A percentile compares a stretch with the other conserved stretches of the same genome.
These are phyloP conservation scores for Gonapodya prolifera DNA, from an alignment of 192 early-diverging fungal species.

Conservation along the genomic window DNA sequence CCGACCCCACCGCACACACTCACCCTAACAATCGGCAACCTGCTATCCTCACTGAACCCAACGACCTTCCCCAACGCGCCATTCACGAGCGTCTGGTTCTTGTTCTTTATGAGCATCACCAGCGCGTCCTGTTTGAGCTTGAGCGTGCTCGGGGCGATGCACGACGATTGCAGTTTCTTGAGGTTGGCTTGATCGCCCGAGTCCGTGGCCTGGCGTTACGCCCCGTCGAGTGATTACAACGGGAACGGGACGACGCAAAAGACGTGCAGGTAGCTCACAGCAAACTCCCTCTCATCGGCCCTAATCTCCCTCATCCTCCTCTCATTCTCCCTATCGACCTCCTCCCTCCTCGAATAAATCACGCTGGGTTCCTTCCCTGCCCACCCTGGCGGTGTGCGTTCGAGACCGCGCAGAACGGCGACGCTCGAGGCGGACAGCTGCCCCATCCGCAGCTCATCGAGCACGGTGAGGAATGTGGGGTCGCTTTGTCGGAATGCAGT, in stretches of 20 bases:
- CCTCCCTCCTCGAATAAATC: constrained; percentile 58
- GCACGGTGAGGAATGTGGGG: constrained; percentile 57
- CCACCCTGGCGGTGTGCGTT: constrained; percentile 31
- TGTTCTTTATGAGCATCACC: constrained; percentile 78
- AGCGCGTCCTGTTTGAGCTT: constrained; percentile 64
- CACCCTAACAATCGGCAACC: not conserved
- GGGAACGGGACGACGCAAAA: too few relatives aligned
- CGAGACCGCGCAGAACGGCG: constrained; percentile 29
- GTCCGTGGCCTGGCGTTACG: too few relatives aligned
- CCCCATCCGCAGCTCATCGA: constrained; percentile 78
- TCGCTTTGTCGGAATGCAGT: constrained; percentile 82
- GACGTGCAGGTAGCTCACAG: too few relatives aligned
- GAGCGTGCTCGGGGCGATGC: constrained; percentile 45
- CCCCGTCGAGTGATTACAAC: too few relatives aligned
- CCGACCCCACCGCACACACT: too few relatives aligned
- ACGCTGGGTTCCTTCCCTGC: constrained; percentile 55
- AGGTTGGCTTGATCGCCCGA: constrained; percentile 12
- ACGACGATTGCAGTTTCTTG: constrained; percentile 19
- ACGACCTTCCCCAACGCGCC: constrained; percentile 59
- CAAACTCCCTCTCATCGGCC: constrained; percentile 31
- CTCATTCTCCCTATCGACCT: constrained; percentile 65
- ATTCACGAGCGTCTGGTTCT: constrained; percentile 54
- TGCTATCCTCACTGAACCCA: constrained; percentile 19
- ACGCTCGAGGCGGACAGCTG: constrained; percentile 39
- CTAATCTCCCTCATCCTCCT: constrained; percentile 34